Percentiles rank a stretch among this genome's conserved stretches.
Evolutionary conservation across 176 grass and related monocot species (phyloP).

Genomic region (Ensete ventricosum): DNA sequence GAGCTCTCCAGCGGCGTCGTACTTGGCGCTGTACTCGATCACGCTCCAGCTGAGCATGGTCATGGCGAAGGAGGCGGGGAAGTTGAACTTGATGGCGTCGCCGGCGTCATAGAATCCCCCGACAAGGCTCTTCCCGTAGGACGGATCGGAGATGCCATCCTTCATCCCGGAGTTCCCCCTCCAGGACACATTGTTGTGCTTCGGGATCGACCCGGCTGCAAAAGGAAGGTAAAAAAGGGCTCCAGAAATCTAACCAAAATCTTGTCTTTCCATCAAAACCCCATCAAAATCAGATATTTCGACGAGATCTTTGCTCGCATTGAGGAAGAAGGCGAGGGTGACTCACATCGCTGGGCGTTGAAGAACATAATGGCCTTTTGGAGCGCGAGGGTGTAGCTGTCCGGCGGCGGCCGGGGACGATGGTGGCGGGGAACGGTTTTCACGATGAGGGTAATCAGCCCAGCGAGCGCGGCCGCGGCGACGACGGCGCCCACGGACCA

Average conservation of each 20-base stretch:
- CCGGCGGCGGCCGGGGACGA: conserved; percentile 5
- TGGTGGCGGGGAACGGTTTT: conserved; percentile 17
- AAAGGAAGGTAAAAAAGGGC: background rate
- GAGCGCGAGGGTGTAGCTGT: conserved; percentile 9
- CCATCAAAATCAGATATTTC: background rate
- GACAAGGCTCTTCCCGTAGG: background rate
- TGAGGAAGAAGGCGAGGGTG: background rate
- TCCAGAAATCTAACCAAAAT: background rate
- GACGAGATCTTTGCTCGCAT: background rate
- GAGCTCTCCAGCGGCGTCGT: conserved; percentile 5
- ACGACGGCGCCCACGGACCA: conserved; percentile 9
- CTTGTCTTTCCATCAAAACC: background rate
- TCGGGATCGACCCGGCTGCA: conserved; percentile 5
- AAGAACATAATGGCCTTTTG: conserved; percentile 16
- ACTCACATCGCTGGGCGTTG: conserved; percentile 17
- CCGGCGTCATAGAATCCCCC: conserved; percentile 8
- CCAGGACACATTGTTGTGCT: conserved; percentile 6
- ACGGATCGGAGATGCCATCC: conserved; percentile 5
- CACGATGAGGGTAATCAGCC: conserved; percentile 10
- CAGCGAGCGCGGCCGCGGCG: background rate
- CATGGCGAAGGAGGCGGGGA: conserved; percentile 3
- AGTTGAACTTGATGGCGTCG: conserved; percentile 11
- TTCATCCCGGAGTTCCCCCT: conserved; percentile 4
- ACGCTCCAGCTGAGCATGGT: conserved; percentile 10
- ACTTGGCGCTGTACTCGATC: conserved; percentile 14